A percentile compares a stretch with the other conserved stretches of the same genome.
Evolutionary conservation across 1,284 basidiomycete genomes (phyloP).

Genomic region (Moesziomyces sp.): DNA sequence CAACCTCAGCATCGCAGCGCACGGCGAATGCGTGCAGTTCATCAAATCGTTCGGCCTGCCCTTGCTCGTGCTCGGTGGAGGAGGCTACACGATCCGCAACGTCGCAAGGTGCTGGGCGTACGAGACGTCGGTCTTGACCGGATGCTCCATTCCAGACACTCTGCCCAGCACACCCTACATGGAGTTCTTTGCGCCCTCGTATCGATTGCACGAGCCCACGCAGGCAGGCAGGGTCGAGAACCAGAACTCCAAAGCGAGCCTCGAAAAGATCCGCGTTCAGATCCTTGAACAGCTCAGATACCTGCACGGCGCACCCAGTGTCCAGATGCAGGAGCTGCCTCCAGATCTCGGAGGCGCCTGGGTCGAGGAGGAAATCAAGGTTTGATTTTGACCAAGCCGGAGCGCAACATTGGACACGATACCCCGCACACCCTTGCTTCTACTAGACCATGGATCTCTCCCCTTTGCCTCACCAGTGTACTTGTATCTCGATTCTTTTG

Average conservation of each 20-base stretch:
- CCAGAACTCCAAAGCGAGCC: conserved; percentile 77
- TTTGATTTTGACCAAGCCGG: not conserved
- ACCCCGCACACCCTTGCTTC: not conserved
- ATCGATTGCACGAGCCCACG: conserved; percentile 90
- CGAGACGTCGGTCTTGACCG: conserved; percentile 86
- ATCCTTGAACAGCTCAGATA: conserved; percentile 92
- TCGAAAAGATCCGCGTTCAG: conserved; percentile 86
- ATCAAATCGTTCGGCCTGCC: conserved; percentile 92
- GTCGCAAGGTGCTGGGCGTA: conserved; percentile 99
- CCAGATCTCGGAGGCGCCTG: conserved; percentile 86
- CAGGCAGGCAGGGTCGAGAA: conserved; percentile 88
- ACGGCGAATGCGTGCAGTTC: conserved; percentile 97
- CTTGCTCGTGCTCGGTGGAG: conserved; percentile 89
- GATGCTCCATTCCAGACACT: conserved; percentile 81
- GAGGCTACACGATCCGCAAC: conserved; percentile 90
- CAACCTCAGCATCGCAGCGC: conserved; percentile 98
- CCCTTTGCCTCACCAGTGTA: not conserved
- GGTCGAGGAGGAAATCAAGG: conserved; percentile 73
- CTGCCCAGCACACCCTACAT: conserved; percentile 91
- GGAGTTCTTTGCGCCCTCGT: conserved; percentile 90
- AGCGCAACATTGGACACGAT: not conserved
- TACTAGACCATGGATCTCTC: not conserved
- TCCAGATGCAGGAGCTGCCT: conserved; percentile 95
- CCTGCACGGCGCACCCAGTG: conserved; percentile 92
- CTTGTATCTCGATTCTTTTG: not conserved